Evolutionary conservation across 106 monocot genomes (phyloP).

Genomic region (Iris macrosiphon): DNA sequence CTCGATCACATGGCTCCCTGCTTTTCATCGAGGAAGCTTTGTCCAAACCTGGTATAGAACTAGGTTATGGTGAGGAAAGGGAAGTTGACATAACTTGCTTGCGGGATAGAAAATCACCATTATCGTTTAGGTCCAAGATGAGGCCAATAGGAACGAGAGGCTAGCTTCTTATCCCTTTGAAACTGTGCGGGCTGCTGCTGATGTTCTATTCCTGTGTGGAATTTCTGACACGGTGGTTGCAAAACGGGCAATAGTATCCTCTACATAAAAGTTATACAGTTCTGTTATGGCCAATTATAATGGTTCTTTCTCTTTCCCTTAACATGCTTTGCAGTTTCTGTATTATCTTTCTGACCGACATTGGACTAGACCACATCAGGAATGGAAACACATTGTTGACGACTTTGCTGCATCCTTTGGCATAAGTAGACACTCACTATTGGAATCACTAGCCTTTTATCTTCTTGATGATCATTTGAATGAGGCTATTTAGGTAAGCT

Average conservation of each 20-base stretch:
- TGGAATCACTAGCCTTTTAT: slow-evolving; percentile 79
- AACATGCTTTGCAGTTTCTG: slow-evolving; percentile 59
- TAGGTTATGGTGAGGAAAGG: slow-evolving; percentile 11
- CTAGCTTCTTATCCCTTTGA: slow-evolving; percentile 62
- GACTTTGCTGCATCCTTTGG: slow-evolving; percentile 82
- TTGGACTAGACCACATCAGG: slow-evolving; percentile 66
- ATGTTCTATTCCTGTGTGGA: slow-evolving; percentile 80
- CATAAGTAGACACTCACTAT: slow-evolving; percentile 30
- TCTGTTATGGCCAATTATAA: not conserved
- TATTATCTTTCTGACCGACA: slow-evolving; percentile 93
- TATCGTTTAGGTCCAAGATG: slow-evolving; percentile 24
- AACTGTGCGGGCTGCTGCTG: slow-evolving; percentile 57
- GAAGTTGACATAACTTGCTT: slow-evolving; percentile 41
- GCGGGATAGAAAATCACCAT: slow-evolving; percentile 29
- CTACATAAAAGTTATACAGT: not conserved
- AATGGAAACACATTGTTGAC: slow-evolving; percentile 77
- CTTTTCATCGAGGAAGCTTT: slow-evolving; percentile 93
- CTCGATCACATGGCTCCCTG: slow-evolving; percentile 13
- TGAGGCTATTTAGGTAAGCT: slow-evolving; percentile 80
- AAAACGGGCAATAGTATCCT: slow-evolving; percentile 97
- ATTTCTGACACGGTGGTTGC: slow-evolving; percentile 84
- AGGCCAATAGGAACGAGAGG: slow-evolving; percentile 5
- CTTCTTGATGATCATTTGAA: slow-evolving; percentile 82
- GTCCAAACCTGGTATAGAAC: slow-evolving; percentile 55
- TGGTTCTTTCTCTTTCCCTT: slow-evolving; percentile 37